Evolutionary conservation across 192 early-diverging fungal genomes (phyloP).

Genomic region (Chytriomyces hyalinus): DNA sequence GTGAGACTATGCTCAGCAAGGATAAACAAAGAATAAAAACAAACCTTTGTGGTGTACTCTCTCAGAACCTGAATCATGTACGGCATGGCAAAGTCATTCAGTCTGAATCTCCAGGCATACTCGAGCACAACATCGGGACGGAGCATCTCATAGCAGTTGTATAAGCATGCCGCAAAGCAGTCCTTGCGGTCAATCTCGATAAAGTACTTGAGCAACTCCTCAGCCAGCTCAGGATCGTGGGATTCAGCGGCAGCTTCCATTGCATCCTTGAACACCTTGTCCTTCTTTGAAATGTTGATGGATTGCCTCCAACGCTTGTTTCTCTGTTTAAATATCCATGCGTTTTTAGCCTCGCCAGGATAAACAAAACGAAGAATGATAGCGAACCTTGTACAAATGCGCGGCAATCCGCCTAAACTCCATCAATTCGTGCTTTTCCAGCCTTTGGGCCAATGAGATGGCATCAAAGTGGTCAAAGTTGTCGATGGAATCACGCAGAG

Average conservation of each 20-base stretch:
- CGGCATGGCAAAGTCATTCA: constrained; percentile 96
- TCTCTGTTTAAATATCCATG: constrained; percentile 45
- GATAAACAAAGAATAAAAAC: not conserved
- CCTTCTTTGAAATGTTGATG: constrained; percentile 93
- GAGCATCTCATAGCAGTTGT: constrained; percentile 93
- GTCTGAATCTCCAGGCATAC: constrained; percentile 85
- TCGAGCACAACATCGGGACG: constrained; percentile 94
- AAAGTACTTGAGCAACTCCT: constrained; percentile 96
- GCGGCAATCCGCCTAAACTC: constrained; percentile 98
- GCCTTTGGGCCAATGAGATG: constrained; percentile 82
- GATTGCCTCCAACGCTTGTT: constrained; percentile 97
- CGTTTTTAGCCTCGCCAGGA: not conserved
- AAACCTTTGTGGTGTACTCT: constrained; percentile 82
- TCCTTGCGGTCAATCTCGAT: constrained; percentile 88
- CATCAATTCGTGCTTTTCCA: constrained; percentile 95
- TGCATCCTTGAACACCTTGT: constrained; percentile 96
- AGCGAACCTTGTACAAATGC: constrained; percentile 81
- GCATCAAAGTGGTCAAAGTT: constrained; percentile 95
- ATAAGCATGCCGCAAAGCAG: constrained; percentile 92
- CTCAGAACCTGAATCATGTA: constrained; percentile 92
- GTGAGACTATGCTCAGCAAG: not conserved
- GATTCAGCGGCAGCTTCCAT: constrained; percentile 98
- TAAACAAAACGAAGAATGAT: not conserved
- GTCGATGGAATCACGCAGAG: constrained; percentile 93
- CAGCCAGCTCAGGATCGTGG: constrained; percentile 82